These are phyloP conservation scores for Zea luxurians DNA, from an alignment of 176 grass and related monocot species.

Conservation along the genomic window DNA sequence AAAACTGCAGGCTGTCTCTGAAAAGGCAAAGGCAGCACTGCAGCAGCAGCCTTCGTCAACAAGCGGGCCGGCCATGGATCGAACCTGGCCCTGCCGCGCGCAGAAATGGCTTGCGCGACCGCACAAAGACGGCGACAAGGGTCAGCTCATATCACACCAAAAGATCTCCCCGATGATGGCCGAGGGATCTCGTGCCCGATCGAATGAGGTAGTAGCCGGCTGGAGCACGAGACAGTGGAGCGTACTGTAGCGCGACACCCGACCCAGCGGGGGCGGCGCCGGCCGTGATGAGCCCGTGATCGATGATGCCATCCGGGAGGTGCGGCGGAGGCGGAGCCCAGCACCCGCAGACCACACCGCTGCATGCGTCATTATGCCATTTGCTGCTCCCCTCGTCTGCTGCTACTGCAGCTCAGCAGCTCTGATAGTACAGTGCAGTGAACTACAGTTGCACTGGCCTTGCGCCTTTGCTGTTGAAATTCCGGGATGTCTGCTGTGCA, in stretches of 20 bases:
- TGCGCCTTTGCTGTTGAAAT: background rate
- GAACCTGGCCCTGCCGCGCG: background rate
- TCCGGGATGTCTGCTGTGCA: slow-evolving; percentile 14
- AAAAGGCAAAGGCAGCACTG: slow-evolving; percentile 11
- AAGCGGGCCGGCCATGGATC: background rate
- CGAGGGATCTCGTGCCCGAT: slow-evolving; percentile 35
- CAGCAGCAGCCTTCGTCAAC: background rate
- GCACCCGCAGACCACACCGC: slow-evolving; percentile 2
- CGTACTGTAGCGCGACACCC: slow-evolving; percentile 33
- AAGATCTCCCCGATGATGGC: slow-evolving; percentile 46
- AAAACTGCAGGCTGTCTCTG: background rate
- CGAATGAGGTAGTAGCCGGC: slow-evolving; percentile 29
- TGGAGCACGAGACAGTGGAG: slow-evolving; percentile 25
- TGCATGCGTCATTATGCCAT: slow-evolving; percentile 58
- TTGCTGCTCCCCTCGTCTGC: background rate
- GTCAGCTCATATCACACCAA: slow-evolving; percentile 46
- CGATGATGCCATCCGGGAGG: slow-evolving; percentile 37
- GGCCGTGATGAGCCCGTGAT: background rate
- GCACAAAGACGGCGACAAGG: slow-evolving; percentile 7
- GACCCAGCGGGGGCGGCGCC: background rate
- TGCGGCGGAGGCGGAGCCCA: slow-evolving; percentile 2
- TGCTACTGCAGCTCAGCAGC: background rate
- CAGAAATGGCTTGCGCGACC: slow-evolving; percentile 4
- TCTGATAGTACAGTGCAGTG: background rate
- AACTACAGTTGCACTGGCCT: slow-evolving; percentile 12